Evolutionary conservation across 1,139 yeast genomes (phyloP), one percentile per base, ranked within the genome.

Genomic region (Wickerhamiella infanticola): DNA sequence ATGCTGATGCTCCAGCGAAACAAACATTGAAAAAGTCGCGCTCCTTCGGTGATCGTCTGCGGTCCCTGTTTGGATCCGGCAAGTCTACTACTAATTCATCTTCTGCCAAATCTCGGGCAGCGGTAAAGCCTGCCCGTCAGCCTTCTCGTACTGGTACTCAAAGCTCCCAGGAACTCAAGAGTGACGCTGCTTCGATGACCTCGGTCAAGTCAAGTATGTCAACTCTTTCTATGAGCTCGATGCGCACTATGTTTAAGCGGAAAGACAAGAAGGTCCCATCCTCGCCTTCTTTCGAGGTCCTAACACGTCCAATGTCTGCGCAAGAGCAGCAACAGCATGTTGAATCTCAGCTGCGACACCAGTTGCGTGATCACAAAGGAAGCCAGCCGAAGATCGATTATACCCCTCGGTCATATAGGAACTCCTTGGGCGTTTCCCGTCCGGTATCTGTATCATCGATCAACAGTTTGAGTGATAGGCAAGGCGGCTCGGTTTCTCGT

Each of bases 131-230:
- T 41, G 26, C 13, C 11, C 29, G 9, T 26, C 35, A 36, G n/a
- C 5, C 3, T 8, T 25, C 27, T 26, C 35, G 29, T n/a, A 11
- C 3, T 24, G 7, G 18, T 26, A 4, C 5, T 13, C 26, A 18
- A 13, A 11, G n/a, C 39, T 11, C 39, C 24, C 24, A 13, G 31
- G 13, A 9, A 9, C 24, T 27, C n/a, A 27, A 39, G 6, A 39
- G 41, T 33, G 41, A 39, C 2, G n/a, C 41, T 9, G 25, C 25
- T 25, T 39, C 41, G 23, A 33, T 43, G 9, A 29, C 25, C 24
- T 39, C 41, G 23, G 38, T 43, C 18, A 29, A 7, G 31, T 43
- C 45, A 7, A 18, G 26, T 5, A 29, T 23, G 40, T 43, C 45
- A 3, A 29, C 41, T 3, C 25, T 31, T 4, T 39, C 41, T 8